These are phyloP conservation scores for Hyphodiscus sp. DNA, from an alignment of 2,329 filamentous ascomycete genomes.

Conservation along the genomic window DNA sequence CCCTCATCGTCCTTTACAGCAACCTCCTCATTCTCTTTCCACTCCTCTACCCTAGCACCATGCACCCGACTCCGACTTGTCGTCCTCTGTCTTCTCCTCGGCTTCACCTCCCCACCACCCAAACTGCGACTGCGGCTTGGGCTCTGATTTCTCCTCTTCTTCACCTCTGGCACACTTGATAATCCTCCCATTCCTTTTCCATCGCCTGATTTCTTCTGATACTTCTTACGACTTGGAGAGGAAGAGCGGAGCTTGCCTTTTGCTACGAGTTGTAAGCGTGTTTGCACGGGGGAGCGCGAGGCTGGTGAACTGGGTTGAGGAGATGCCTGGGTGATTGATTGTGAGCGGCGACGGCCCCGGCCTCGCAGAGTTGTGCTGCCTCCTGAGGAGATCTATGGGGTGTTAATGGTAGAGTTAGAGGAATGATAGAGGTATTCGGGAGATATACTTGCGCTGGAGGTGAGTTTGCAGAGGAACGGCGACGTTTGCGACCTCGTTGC, in stretches of 20 bases:
- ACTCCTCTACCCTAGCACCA: neutral
- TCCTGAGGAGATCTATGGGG: conserved; percentile 10
- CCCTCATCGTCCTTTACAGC: conserved; percentile 5
- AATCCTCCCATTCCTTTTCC: neutral
- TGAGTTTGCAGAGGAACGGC: conserved; percentile 17
- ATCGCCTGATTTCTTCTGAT: conserved; percentile 6
- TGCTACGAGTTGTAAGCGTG: neutral
- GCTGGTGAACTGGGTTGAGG: neutral
- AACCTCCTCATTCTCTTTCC: neutral
- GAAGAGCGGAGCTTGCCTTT: neutral
- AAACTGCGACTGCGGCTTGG: conserved; percentile 13
- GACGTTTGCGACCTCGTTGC: conserved; percentile 26
- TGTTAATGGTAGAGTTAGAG: neutral
- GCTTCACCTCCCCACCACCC: conserved; percentile 4
- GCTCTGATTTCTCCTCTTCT: conserved; percentile 18
- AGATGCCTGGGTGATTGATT: conserved; percentile 2
- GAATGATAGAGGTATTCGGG: neutral
- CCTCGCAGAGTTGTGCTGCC: conserved; percentile 23
- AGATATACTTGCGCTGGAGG: neutral
- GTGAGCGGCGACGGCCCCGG: conserved; percentile 22
- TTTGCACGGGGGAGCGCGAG: neutral
- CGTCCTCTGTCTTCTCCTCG: conserved; percentile 19
- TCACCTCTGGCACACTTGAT: neutral
- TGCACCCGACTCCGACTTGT: conserved; percentile 15
- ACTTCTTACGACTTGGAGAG: conserved; percentile 6